phyloP scores from a whole-genome alignment of 1,284 basidiomycete genomes.

The Kalmanozyma brasiliensis region DNA sequence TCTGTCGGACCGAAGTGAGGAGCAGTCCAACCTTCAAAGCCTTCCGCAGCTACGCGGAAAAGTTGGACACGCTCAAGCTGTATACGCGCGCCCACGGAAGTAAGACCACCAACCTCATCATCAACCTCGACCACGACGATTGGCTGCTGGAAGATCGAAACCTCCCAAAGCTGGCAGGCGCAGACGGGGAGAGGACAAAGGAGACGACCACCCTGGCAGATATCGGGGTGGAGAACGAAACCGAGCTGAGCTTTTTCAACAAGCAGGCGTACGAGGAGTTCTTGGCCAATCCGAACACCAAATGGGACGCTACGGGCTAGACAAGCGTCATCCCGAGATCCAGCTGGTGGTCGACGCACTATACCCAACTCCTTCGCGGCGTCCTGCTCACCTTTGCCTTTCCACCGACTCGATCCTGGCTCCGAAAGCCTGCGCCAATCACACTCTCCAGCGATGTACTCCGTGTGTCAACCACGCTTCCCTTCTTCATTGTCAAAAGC shows the following conservation, averaged over 20 bases:
- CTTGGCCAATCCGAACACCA: conserved; percentile 56
- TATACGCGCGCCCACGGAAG: conserved; percentile 94
- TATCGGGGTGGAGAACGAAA: conserved; percentile 63
- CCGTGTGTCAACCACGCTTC: too few relatives aligned
- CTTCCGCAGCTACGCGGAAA: conserved; percentile 48
- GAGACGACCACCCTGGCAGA: conserved; percentile 44
- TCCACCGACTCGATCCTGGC: too few relatives aligned
- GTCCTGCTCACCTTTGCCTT: too few relatives aligned
- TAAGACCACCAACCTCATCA: conserved; percentile 73
- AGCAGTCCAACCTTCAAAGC: conserved; percentile 52
- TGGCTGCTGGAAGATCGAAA: conserved; percentile 55
- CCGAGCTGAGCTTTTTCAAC: conserved; percentile 65
- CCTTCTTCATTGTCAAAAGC: too few relatives aligned
- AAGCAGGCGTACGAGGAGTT: conserved; percentile 58
- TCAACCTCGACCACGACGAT: conserved; percentile 65
- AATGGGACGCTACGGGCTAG: conserved; percentile 55
- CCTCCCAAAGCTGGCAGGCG: neutral
- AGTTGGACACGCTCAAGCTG: conserved; percentile 84
- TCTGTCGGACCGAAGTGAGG: conserved; percentile 71
- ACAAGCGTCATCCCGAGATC: too few relatives aligned
- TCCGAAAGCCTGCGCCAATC: too few relatives aligned
- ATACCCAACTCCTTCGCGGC: conserved; percentile 3
- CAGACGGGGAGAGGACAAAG: conserved; percentile 10
- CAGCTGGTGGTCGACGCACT: too few relatives aligned
- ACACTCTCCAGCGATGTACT: too few relatives aligned